These are phyloP conservation scores for Amniculicola lignicola DNA, from an alignment of 495 filamentous ascomycete genomes.

Conservation along the genomic window DNA sequence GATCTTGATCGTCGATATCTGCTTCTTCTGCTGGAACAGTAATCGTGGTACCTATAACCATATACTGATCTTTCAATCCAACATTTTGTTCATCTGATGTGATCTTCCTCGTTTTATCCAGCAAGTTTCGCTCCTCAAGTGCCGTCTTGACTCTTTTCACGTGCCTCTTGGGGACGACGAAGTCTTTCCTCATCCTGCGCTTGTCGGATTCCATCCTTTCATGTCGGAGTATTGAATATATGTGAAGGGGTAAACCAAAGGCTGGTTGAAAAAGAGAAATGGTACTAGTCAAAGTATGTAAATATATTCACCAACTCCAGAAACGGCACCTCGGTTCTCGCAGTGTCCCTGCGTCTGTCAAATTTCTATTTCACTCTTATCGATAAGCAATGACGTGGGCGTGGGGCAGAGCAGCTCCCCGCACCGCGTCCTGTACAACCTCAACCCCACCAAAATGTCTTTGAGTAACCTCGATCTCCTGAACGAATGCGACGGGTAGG, in stretches of 20 bases:
- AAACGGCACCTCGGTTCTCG: neutral
- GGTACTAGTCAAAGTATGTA: neutral
- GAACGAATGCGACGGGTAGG: constrained; percentile 42
- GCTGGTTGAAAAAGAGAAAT: neutral
- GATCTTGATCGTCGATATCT: neutral
- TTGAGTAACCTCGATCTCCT: constrained; percentile 41
- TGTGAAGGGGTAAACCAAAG: neutral
- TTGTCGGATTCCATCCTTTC: neutral
- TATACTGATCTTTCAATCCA: neutral
- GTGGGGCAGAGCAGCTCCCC: neutral
- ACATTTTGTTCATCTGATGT: neutral
- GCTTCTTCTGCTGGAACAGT: neutral
- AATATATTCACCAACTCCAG: neutral
- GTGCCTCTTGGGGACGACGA: constrained; percentile 8
- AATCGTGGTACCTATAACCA: constrained; percentile 12
- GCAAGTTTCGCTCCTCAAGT: constrained; percentile 5
- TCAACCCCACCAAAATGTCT: constrained; percentile 17
- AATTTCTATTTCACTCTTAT: constrained; percentile 5
- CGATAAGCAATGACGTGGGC: constrained; percentile 3
- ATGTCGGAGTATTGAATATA: neutral
- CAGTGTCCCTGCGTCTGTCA: neutral
- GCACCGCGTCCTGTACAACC: neutral
- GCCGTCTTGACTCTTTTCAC: constrained; percentile 27
- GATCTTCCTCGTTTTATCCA: constrained; percentile 23
- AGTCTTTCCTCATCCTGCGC: neutral